Evolutionary conservation across 768 basidiomycete species (phyloP).

Genomic region (Russula virescens): DNA sequence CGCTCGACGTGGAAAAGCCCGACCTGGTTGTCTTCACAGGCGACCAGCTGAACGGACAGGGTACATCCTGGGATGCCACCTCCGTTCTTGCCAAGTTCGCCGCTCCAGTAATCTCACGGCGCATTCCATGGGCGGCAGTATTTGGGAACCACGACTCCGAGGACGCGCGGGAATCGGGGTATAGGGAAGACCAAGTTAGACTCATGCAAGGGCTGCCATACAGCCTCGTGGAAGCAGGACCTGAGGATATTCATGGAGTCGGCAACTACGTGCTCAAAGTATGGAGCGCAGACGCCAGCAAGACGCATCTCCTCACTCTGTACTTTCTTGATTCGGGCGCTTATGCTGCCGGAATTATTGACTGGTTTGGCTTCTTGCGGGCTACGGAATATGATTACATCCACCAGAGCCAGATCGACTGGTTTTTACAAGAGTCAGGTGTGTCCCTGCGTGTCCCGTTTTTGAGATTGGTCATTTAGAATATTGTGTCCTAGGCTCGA

Average conservation of each 20-base stretch:
- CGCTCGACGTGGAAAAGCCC: conserved; percentile 77
- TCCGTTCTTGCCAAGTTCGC: conserved; percentile 89
- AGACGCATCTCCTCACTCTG: conserved; percentile 80
- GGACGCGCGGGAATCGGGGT: conserved; percentile 38
- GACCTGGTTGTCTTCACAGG: conserved; percentile 90
- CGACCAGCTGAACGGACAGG: conserved; percentile 91
- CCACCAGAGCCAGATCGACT: conserved; percentile 77
- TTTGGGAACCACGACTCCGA: conserved; percentile 96
- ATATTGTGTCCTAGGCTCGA: conserved; percentile 37
- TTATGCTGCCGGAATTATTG: conserved; percentile 55
- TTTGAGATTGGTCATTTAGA: background rate
- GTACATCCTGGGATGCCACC: conserved; percentile 82
- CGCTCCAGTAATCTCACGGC: conserved; percentile 60
- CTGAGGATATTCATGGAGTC: conserved; percentile 78
- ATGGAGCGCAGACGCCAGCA: conserved; percentile 79
- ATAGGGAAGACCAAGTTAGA: conserved; percentile 58
- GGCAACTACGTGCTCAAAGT: conserved; percentile 91
- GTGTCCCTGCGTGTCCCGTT: conserved; percentile 17
- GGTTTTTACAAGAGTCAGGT: conserved; percentile 83
- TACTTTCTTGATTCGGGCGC: conserved; percentile 90
- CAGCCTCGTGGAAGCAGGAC: conserved; percentile 74
- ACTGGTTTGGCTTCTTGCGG: conserved; percentile 59
- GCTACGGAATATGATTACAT: conserved; percentile 85
- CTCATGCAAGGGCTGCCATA: conserved; percentile 80
- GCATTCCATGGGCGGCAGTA: conserved; percentile 85